A percentile compares a stretch with the other conserved stretches of the same genome.
These are phyloP conservation scores for Mycena pura DNA, from an alignment of 768 basidiomycete species.

Conservation along the genomic window DNA sequence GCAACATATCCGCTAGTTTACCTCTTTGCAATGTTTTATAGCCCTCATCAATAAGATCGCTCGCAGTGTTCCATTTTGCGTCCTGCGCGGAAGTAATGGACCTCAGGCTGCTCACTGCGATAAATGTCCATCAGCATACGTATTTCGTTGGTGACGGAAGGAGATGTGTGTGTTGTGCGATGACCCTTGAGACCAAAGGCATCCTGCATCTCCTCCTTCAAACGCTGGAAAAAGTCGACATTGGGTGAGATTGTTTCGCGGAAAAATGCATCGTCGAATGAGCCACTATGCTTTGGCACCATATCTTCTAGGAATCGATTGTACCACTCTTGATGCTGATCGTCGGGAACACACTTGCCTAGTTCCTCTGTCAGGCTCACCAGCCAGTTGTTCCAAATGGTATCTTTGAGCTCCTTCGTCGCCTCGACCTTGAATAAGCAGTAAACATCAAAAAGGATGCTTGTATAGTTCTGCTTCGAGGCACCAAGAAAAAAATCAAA, in stretches of 20 bases:
- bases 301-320: slow-evolving; percentile 31
- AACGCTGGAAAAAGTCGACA: slow-evolving; percentile 25
- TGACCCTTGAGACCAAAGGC: slow-evolving; percentile 9
- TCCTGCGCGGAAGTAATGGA: too few species aligned
- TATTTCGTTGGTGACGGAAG: too few species aligned
- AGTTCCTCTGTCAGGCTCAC: slow-evolving; percentile 31
- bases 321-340: slow-evolving; percentile 34
- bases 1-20: too few species aligned
- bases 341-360: slow-evolving; percentile 25
- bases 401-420: slow-evolving; percentile 24
- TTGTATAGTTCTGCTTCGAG: slow-evolving; percentile 28
- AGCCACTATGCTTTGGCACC: slow-evolving; percentile 21
- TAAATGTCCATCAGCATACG: too few species aligned
- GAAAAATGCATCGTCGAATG: slow-evolving; percentile 30
- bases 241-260: slow-evolving; percentile 34
- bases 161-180: not conserved
- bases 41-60: too few species aligned
- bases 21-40: too few species aligned
- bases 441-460: slow-evolving; percentile 33
- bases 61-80: too few species aligned
- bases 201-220: slow-evolving; percentile 31
- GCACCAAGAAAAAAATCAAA: slow-evolving; percentile 34
- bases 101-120: too few species aligned
- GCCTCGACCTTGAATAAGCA: slow-evolving; percentile 31
- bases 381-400: slow-evolving; percentile 31